phyloP scores from a whole-genome alignment of 768 basidiomycete genomes.

The Hydnum rufescens region DNA sequence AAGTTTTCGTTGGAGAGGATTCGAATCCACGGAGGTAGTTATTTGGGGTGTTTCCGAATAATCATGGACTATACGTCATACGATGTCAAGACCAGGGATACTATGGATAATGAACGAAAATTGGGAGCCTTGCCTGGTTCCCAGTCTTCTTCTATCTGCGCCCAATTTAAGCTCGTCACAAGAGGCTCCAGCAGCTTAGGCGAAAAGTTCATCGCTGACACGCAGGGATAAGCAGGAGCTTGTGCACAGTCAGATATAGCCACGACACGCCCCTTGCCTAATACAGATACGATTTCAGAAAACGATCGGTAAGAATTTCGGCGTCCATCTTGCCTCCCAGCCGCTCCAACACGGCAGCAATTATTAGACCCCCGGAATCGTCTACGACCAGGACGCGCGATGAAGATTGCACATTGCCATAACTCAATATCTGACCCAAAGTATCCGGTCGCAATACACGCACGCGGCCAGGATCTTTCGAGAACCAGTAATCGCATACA shows the following conservation, averaged over 20 bases:
- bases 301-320: not conserved
- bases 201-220: conserved; percentile 73
- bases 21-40: not conserved
- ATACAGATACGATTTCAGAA: not conserved
- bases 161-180: conserved; percentile 72
- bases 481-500: conserved; percentile 76
- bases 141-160: conserved; percentile 62
- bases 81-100: not conserved
- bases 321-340: conserved; percentile 45
- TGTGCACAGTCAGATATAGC: conserved; percentile 79
- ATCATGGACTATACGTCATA: not conserved
- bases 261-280: conserved; percentile 64
- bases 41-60: not conserved
- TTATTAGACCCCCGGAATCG: conserved; percentile 75
- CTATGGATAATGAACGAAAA: not conserved
- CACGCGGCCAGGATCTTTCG: conserved; percentile 57
- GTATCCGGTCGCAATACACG: conserved; percentile 75
- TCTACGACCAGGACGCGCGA: conserved; percentile 82
- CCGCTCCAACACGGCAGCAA: conserved; percentile 66
- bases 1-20: conserved; percentile 30
- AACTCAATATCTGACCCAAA: conserved; percentile 68
- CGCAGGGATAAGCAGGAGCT: conserved; percentile 75
- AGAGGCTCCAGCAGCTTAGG: conserved; percentile 30
- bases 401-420: conserved; percentile 68
- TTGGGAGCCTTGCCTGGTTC: conserved; percentile 30